Percentiles rank a stretch among this genome's conserved stretches.
Evolutionary conservation across 805 yeast species (phyloP).

Genomic region (Candida schatavii): DNA sequence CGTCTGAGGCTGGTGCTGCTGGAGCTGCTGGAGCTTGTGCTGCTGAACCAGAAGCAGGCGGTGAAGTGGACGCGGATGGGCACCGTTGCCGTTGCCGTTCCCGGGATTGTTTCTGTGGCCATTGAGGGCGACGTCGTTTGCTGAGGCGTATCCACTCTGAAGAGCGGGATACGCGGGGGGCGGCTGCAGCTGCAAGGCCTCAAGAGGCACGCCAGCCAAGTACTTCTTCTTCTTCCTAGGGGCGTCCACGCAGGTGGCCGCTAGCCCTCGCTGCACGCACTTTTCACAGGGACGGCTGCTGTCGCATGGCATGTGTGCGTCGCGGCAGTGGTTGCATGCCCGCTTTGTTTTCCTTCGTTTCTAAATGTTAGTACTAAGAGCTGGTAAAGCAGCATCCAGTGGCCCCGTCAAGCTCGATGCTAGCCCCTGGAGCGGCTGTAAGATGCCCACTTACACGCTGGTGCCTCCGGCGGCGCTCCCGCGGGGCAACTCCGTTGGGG

Average conservation of each 20-base stretch:
- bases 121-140: background rate
- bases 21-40: too few relatives aligned
- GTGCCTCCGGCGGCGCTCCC: background rate
- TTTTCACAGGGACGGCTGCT: slow-evolving; percentile 77
- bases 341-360: slow-evolving; percentile 66
- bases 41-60: too few relatives aligned
- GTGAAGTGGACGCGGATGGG: too few relatives aligned
- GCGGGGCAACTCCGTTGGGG: background rate
- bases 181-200: slow-evolving; percentile 10
- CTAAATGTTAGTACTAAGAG: slow-evolving; percentile 14
- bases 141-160: background rate
- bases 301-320: slow-evolving; percentile 91
- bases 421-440: background rate
- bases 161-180: background rate
- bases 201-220: slow-evolving; percentile 55
- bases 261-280: slow-evolving; percentile 69
- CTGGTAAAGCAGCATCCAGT: background rate
- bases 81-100: background rate
- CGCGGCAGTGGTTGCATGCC: slow-evolving; percentile 90
- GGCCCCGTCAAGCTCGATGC: too few relatives aligned
- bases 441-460: too few relatives aligned
- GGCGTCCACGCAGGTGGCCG: slow-evolving; percentile 78
- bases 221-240: slow-evolving; percentile 85
- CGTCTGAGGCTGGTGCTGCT: background rate
- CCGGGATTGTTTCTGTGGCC: background rate